A percentile compares a stretch with the other conserved stretches of the same genome.
Evolutionary conservation across 208 protist genomes (phyloP).

Genomic region (Leptomonas seymouri): DNA sequence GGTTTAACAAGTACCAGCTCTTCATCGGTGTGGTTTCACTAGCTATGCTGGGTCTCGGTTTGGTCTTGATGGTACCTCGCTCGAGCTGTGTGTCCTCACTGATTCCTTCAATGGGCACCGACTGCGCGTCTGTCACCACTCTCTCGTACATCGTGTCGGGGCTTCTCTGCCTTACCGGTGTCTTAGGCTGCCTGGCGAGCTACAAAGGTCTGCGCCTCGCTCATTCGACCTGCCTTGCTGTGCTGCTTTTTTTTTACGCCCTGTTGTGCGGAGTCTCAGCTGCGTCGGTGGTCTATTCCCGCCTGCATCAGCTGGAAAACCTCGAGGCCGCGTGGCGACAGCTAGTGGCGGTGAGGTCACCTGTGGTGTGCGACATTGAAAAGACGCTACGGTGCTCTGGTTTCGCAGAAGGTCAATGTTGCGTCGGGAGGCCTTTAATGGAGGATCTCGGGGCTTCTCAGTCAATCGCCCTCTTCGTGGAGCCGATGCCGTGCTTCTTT

Average conservation of each 20-base stretch:
- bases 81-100: constrained; percentile 15
- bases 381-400: constrained; percentile 48
- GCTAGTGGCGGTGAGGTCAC: constrained; percentile 22
- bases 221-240: constrained; percentile 6
- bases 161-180: constrained; percentile 19
- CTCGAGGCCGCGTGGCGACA: constrained; percentile 29
- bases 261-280: constrained; percentile 24
- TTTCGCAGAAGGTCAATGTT: constrained; percentile 45
- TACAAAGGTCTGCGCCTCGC: constrained; percentile 8
- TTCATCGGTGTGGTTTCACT: constrained; percentile 8
- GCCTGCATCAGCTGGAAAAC: constrained; percentile 2
- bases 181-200: constrained; percentile 15
- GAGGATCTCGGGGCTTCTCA: background rate
- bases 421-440: constrained; percentile 27
- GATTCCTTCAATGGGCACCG: constrained; percentile 8
- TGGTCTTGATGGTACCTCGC: constrained; percentile 11
- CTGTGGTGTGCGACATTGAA: constrained; percentile 44
- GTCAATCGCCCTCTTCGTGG: background rate
- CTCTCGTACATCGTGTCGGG: constrained; percentile 8
- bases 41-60: constrained; percentile 6
- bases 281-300: constrained; percentile 1
- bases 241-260: constrained; percentile 21
- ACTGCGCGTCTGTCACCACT: constrained; percentile 14
- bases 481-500: constrained; percentile 36
- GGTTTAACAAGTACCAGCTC: constrained; percentile 23